phyloP scores from a whole-genome alignment of 805 yeast genomes.

The Hanseniaspora meyeri region DNA sequence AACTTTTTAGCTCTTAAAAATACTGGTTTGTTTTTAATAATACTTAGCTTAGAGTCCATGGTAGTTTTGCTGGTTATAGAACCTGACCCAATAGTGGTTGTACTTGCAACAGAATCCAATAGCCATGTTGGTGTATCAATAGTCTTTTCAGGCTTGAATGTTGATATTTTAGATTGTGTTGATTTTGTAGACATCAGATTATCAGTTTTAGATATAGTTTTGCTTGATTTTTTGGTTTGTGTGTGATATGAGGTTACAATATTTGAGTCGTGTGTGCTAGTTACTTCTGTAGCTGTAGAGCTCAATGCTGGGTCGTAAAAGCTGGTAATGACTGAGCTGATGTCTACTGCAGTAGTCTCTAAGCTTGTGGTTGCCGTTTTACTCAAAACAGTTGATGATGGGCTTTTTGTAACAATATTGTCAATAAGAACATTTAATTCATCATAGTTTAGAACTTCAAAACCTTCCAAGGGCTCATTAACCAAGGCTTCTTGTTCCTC shows the following conservation, averaged over 20 bases:
- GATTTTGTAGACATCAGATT: neutral
- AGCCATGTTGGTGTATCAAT: neutral
- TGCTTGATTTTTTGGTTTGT: neutral
- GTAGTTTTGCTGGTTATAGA: neutral
- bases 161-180: neutral
- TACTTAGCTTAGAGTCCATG: neutral
- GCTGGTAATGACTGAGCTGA: neutral
- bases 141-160: neutral
- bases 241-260: neutral
- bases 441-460: neutral
- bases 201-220: neutral
- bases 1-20: conserved; percentile 25
- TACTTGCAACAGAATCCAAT: neutral
- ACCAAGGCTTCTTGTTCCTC: neutral
- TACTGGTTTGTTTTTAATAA: conserved; percentile 34
- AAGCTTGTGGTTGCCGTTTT: neutral
- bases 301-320: neutral
- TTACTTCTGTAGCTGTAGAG: neutral
- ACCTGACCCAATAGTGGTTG: neutral
- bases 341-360: neutral
- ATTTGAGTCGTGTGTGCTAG: neutral
- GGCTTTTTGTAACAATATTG: neutral
- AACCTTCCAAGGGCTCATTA: neutral
- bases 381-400: neutral
- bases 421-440: neutral